Evolutionary conservation across 164 flowering plant genomes (phyloP), one percentile per base, ranked within the genome.

Genomic region (Nymphaea thermarum): DNA sequence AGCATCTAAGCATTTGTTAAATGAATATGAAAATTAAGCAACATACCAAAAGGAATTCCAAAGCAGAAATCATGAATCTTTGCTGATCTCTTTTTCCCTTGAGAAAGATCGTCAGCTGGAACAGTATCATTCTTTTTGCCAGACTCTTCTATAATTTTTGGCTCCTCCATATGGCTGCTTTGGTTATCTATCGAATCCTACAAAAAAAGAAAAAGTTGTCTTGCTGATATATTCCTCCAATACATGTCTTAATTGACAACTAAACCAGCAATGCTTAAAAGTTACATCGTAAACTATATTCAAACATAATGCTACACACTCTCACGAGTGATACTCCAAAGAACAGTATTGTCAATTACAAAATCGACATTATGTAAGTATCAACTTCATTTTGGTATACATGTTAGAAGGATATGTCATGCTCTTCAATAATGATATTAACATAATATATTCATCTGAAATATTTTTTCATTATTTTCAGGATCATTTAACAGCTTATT

Each of bases 61-160:
- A 92, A 80, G 77, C 98, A 92, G 67, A 92, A 92, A 72, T 92
- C 98, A 75, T 92, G 98, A 71, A 92, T 88, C 73, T 85, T 90
- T 5, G 96, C 96, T 43, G 81, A 74, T 70, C 71, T 79, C 63
- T 61, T 61, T 73, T 76, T 79, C 60, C 67, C 74, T 68, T 84
- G 77, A 25, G 63, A 43, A 64, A 65, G 68, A 43, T n/a, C 76
- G 12, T 71, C 68, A 53, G 76, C 80, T 60, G 53, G 61, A 15
- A 66, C 51, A 10, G 72, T 68, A 60, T 65, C 87, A 69, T 62
- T 72, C 11, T 74, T 70, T 70, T 51, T 79, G 66, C 59, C 71
- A 69, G 36, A 70, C 57, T 73, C 59, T 63, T 82, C 83, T 70
- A 79, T 80, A n/a, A 57, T 77, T n/a, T 16, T 47, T 10, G 74